These are phyloP conservation scores for Starmerella geochares DNA, from an alignment of 805 yeast species.

Conservation along the genomic window DNA sequence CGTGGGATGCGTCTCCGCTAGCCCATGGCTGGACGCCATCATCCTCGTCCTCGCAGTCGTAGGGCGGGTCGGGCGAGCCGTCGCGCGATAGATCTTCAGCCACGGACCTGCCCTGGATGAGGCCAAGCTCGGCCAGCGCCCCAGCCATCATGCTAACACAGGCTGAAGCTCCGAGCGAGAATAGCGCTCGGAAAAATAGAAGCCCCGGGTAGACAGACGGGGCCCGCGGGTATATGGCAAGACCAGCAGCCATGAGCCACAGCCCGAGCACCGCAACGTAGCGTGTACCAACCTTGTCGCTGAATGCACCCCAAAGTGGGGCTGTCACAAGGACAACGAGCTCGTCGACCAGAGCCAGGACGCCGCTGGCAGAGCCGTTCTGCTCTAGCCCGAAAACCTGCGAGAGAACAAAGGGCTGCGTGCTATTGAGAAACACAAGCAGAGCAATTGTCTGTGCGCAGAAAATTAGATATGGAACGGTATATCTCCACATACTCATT, in stretches of 20 bases:
- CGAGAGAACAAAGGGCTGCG: conserved; percentile 39
- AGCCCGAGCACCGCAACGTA: conserved; percentile 43
- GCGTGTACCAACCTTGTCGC: conserved; percentile 55
- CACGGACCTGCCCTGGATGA: background rate
- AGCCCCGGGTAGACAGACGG: conserved; percentile 41
- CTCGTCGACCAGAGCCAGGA: conserved; percentile 51
- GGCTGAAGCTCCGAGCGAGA: conserved; percentile 50
- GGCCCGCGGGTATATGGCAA: conserved; percentile 43
- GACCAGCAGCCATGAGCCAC: conserved; percentile 38
- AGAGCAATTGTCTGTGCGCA: conserved; percentile 37
- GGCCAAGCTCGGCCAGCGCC: conserved; percentile 40
- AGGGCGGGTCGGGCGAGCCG: background rate
- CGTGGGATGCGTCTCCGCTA: background rate
- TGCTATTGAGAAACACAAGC: conserved; percentile 37
- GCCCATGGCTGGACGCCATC: background rate
- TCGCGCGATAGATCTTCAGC: background rate
- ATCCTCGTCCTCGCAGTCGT: background rate
- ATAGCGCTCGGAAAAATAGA: conserved; percentile 43
- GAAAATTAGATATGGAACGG: conserved; percentile 29
- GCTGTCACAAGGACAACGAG: conserved; percentile 42
- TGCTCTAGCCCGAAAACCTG: conserved; percentile 30
- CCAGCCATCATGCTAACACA: conserved; percentile 53
- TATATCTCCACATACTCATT: background rate
- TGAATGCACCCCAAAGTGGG: conserved; percentile 54
- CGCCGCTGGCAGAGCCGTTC: conserved; percentile 41